phyloP scores from a whole-genome alignment of 371 early-diverging fungal species.

The Rhizopus sp. region DNA sequence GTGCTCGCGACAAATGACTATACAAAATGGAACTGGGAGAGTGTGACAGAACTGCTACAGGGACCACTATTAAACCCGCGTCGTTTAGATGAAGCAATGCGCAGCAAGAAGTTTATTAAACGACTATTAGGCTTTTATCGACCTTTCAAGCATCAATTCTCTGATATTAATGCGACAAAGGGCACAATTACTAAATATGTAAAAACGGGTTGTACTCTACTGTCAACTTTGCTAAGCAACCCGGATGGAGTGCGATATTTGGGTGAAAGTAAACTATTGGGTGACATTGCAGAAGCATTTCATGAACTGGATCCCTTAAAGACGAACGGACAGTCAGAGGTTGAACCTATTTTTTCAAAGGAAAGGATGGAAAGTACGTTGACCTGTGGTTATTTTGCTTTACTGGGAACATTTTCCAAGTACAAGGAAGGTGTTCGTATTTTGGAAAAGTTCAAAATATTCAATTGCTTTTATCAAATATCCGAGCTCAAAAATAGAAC shows the following conservation, averaged over 20 bases:
- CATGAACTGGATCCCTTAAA: constrained; percentile 67
- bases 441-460: constrained; percentile 78
- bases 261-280: constrained; percentile 66
- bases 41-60: constrained; percentile 71
- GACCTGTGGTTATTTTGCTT: constrained; percentile 78
- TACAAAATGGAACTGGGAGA: constrained; percentile 85
- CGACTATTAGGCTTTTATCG: constrained; percentile 77
- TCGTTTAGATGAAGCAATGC: constrained; percentile 79
- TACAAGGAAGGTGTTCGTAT: constrained; percentile 68
- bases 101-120: constrained; percentile 74
- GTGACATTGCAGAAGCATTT: constrained; percentile 71
- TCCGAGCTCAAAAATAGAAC: constrained; percentile 82
- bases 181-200: constrained; percentile 55
- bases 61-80: constrained; percentile 75
- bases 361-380: constrained; percentile 74
- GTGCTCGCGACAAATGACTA: constrained; percentile 75
- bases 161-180: constrained; percentile 60
- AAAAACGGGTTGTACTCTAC: constrained; percentile 66
- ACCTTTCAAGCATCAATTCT: constrained; percentile 75
- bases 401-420: constrained; percentile 71
- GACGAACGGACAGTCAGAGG: constrained; percentile 31
- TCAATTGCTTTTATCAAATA: constrained; percentile 77
- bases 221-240: constrained; percentile 62
- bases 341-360: constrained; percentile 78
- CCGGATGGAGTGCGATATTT: constrained; percentile 72